phyloP scores from a whole-genome alignment of 305 asterid species.

The Fraxinus greggii region DNA sequence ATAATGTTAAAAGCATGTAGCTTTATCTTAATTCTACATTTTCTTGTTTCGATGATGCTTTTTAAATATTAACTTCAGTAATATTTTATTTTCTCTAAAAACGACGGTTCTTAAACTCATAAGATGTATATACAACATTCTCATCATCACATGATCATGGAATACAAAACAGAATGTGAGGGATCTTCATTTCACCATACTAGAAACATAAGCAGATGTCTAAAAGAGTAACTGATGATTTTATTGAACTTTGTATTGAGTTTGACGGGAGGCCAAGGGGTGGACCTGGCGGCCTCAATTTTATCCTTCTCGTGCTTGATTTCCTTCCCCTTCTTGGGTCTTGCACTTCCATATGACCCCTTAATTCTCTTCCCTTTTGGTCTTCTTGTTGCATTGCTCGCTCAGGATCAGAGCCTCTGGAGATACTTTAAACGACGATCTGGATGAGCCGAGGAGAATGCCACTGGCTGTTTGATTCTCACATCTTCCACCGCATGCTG shows the following conservation, averaged over 20 bases:
- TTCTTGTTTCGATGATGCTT: not conserved
- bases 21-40: not conserved
- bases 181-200: not conserved
- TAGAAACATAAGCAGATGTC: not conserved
- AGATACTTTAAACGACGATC: constrained; percentile 23
- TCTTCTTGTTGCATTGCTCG: constrained; percentile 51
- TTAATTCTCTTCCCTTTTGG: constrained; percentile 66
- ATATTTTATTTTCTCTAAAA: no score
- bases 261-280: constrained; percentile 93
- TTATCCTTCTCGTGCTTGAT: constrained; percentile 78
- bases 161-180: not conserved
- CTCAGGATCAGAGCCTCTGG: constrained; percentile 51
- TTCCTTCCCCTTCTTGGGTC: constrained; percentile 73
- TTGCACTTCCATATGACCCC: constrained; percentile 68
- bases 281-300: constrained; percentile 83
- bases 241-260: constrained; percentile 43
- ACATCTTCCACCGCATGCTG: constrained; percentile 32
- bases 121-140: not conserved
- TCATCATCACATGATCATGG: not conserved
- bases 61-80: no score
- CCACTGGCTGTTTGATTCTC: constrained; percentile 42
- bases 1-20: constrained; percentile 6
- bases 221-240: not conserved
- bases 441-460: constrained; percentile 47
- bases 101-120: not conserved